Evolutionary conservation across 1,284 basidiomycete species (phyloP).

Genomic region (Hymenochaete sp.): DNA sequence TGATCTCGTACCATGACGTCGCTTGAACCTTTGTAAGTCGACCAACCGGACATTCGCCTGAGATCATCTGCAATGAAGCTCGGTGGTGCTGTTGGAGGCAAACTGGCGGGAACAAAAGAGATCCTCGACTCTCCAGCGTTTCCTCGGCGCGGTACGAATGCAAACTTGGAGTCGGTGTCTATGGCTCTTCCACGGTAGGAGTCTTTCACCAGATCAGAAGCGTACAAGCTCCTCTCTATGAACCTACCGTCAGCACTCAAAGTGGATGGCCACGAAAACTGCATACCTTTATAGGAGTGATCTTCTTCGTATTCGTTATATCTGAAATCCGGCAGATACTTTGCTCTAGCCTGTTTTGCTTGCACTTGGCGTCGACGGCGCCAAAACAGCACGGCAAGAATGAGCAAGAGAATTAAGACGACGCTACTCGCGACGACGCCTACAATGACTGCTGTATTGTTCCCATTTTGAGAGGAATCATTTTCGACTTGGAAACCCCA

Average conservation of each 20-base stretch:
- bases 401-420: too few relatives aligned
- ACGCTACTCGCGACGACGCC: too few relatives aligned
- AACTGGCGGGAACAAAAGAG: slow-evolving; percentile 6
- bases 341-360: too few relatives aligned
- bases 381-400: too few relatives aligned
- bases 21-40: slow-evolving; percentile 5
- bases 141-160: background rate
- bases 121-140: background rate
- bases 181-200: too few relatives aligned
- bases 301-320: too few relatives aligned
- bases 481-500: too few relatives aligned
- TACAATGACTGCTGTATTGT: too few relatives aligned
- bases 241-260: background rate
- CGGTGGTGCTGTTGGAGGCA: slow-evolving; percentile 5
- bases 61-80: slow-evolving; percentile 4
- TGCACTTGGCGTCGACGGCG: too few relatives aligned
- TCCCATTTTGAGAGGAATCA: too few relatives aligned
- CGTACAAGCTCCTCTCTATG: background rate
- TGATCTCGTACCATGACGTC: background rate
- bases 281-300: too few relatives aligned
- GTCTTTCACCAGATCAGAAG: background rate
- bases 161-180: slow-evolving; percentile 11
- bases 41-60: slow-evolving; percentile 6
- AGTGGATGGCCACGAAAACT: background rate
- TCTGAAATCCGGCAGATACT: too few relatives aligned